Evolutionary conservation across 768 basidiomycete species (phyloP).

Genomic region (Suillus tomentosus): DNA sequence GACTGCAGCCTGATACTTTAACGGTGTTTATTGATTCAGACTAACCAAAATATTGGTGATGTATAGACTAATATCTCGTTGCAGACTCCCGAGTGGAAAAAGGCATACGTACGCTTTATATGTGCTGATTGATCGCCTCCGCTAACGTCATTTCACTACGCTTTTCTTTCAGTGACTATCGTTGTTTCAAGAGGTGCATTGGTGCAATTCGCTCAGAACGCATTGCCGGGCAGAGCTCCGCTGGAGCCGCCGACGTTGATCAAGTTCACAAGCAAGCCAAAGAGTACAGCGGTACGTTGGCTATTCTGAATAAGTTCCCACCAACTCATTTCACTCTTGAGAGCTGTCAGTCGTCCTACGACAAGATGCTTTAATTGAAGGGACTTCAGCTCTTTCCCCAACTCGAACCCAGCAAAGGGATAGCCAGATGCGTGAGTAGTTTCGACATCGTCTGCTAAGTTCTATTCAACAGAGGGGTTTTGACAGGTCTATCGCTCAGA

Average conservation of each 20-base stretch:
- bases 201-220: conserved; percentile 49
- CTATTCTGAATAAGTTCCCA: background rate
- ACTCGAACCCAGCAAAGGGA: background rate
- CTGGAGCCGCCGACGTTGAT: conserved; percentile 12
- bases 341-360: background rate
- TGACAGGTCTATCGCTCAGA: conserved; percentile 18
- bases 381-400: background rate
- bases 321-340: background rate
- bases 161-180: conserved; percentile 60
- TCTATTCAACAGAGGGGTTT: background rate
- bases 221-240: conserved; percentile 18
- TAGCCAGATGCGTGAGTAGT: conserved; percentile 18
- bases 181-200: conserved; percentile 68
- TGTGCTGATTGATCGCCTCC: background rate
- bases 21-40: conserved; percentile 38
- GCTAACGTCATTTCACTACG: conserved; percentile 1
- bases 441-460: background rate
- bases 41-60: background rate
- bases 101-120: conserved; percentile 30
- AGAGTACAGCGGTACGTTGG: background rate
- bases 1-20: conserved; percentile 51
- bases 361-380: background rate
- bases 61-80: conserved; percentile 3
- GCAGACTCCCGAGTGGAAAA: conserved; percentile 65
- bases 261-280: conserved; percentile 7